Conservation (phyloP, 768 basidiomycete genomes). For the Pleurotus platypus region DNA sequence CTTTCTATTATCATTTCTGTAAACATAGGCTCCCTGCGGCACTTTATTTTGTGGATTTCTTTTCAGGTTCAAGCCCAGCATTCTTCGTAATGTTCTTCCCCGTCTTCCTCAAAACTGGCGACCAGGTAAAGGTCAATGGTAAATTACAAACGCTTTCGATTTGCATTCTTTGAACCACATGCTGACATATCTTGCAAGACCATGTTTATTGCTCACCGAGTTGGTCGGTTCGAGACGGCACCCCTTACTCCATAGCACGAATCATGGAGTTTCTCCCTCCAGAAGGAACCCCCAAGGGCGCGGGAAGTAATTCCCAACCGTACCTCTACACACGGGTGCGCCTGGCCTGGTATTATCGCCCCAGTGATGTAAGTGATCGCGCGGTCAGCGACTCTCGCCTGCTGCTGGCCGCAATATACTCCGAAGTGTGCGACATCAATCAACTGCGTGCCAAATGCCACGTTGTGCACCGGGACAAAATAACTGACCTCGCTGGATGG, state of each 20-base stretch:
- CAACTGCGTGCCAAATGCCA: conserved; percentile 91
- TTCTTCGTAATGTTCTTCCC: conserved; percentile 37
- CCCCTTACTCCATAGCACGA: conserved; percentile 92
- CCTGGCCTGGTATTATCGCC: conserved; percentile 95
- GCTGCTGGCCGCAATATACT: conserved; percentile 92
- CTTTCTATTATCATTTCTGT: not conserved
- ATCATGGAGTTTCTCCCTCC: conserved; percentile 96
- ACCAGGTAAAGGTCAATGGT: conserved; percentile 87
- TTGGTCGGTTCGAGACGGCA: conserved; percentile 89
- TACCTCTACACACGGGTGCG: conserved; percentile 80
- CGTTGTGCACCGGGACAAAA: conserved; percentile 94
- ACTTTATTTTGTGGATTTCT: conserved; percentile 28
- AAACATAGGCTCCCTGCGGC: conserved; percentile 14
- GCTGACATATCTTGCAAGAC: conserved; percentile 48
- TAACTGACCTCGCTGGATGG: conserved; percentile 89
- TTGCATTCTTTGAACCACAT: conserved; percentile 9
- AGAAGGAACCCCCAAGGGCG: conserved; percentile 55
- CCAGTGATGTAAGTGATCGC: conserved; percentile 92
- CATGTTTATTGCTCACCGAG: conserved; percentile 96
- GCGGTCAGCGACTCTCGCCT: conserved; percentile 87
- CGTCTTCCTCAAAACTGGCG: conserved; percentile 75
- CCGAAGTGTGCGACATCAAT: conserved; percentile 92
- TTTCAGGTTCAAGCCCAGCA: conserved; percentile 28
- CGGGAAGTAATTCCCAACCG: conserved; percentile 58
- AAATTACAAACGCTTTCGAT: conserved; percentile 27